Percentiles rank a stretch among this genome's conserved stretches.
These are phyloP conservation scores for Tilletia horrida DNA, from an alignment of 1,284 basidiomycete genomes.

Conservation along the genomic window DNA sequence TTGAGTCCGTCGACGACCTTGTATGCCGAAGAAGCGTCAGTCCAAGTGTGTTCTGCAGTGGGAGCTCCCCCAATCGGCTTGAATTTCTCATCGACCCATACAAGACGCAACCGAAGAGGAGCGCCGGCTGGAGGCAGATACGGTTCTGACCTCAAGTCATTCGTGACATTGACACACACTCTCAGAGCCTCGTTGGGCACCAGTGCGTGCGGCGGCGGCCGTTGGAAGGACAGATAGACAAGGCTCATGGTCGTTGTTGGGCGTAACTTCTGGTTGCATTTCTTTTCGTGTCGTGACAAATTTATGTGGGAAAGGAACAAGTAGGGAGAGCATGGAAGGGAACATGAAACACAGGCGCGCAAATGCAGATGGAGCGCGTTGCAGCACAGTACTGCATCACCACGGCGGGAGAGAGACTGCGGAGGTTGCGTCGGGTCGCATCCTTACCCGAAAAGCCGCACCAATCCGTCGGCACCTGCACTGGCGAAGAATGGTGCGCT, in stretches of 20 bases:
- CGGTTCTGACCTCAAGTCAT: constrained; percentile 23
- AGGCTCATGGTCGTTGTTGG: constrained; percentile 15
- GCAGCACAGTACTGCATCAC: too few relatives aligned
- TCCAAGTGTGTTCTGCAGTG: constrained; percentile 8
- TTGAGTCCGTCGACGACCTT: constrained; percentile 1
- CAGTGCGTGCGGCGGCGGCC: constrained; percentile 7
- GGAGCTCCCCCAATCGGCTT: neutral
- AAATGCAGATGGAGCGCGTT: too few relatives aligned
- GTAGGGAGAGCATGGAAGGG: too few relatives aligned
- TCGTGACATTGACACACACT: constrained; percentile 17
- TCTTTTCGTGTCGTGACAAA: too few relatives aligned
- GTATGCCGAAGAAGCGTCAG: neutral
- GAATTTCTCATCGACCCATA: neutral
- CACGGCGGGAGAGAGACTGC: too few relatives aligned
- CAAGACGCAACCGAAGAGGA: neutral
- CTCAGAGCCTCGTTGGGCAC: neutral
- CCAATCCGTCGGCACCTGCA: constrained; percentile 89
- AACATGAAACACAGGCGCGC: too few relatives aligned
- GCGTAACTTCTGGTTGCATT: neutral
- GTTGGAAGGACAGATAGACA: constrained; percentile 22
- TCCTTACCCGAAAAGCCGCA: constrained; percentile 67
- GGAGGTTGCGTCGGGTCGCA: too few relatives aligned
- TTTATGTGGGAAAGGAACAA: too few relatives aligned
- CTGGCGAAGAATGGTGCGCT: constrained; percentile 82
- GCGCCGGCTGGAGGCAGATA: neutral